Conservation (phyloP, 2,329 filamentous ascomycete genomes). For the Verticillium albo-atrum region DNA sequence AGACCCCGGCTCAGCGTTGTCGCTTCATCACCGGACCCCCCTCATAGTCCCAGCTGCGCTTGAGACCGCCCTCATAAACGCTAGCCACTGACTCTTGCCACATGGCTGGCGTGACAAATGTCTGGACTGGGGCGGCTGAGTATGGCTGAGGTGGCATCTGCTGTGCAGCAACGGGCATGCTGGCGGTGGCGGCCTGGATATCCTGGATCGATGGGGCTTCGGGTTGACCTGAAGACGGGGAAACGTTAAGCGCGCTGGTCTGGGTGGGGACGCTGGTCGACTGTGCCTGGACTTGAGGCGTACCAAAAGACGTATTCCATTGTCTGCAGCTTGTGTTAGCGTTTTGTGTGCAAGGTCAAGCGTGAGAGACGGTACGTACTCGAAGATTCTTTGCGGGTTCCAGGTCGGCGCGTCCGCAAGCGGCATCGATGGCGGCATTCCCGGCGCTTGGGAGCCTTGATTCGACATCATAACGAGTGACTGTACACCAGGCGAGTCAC, state of each 20-base stretch:
- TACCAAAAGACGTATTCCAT: conserved; percentile 93
- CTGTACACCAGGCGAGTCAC: conserved; percentile 70
- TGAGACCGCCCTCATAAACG: conserved; percentile 62
- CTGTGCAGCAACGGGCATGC: conserved; percentile 39
- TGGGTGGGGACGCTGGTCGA: conserved; percentile 37
- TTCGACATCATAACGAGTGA: conserved; percentile 66
- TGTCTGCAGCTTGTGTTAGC: conserved; percentile 53
- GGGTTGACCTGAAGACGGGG: conserved; percentile 47
- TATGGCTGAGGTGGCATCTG: conserved; percentile 47
- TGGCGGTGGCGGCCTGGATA: conserved; percentile 41
- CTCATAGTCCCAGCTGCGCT: conserved; percentile 58
- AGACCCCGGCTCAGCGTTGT: conserved; percentile 7
- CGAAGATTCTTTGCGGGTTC: conserved; percentile 86
- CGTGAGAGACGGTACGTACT: conserved; percentile 33
- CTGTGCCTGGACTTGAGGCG: conserved; percentile 47
- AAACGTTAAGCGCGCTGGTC: conserved; percentile 47
- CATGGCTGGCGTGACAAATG: conserved; percentile 66
- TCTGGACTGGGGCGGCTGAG: conserved; percentile 46
- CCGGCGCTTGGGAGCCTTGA: conserved; percentile 50
- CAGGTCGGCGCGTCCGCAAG: conserved; percentile 64
- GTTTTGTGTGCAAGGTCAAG: not conserved
- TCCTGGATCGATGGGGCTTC: conserved; percentile 51
- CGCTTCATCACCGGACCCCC: conserved; percentile 21
- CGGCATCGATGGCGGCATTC: conserved; percentile 50
- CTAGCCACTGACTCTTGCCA: conserved; percentile 69